Evolutionary conservation across 495 filamentous ascomycete genomes (phyloP).

Genomic region (Thermothielavioides terrestris): DNA sequence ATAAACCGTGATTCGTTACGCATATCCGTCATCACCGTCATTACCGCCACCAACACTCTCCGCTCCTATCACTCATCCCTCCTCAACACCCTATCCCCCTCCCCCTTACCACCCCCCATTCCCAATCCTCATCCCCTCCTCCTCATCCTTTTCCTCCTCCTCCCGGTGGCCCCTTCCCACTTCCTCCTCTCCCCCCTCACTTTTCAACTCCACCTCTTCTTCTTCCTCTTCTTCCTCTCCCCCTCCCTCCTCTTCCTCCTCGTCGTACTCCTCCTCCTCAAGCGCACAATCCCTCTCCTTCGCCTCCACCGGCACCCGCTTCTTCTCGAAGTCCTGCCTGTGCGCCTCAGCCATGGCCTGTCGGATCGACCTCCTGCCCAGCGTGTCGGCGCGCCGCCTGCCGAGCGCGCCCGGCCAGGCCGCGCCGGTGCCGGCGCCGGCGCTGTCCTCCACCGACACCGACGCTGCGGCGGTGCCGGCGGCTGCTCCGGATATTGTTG

Average conservation of each 20-base stretch:
- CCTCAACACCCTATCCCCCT: constrained; percentile 1
- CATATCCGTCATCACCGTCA: constrained; percentile 17
- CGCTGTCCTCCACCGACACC: neutral
- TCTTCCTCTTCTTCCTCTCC: neutral
- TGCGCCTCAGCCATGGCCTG: constrained; percentile 64
- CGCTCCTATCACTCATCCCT: constrained; percentile 18
- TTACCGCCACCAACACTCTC: constrained; percentile 22
- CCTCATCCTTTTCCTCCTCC: constrained; percentile 22
- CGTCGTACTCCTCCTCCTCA: neutral
- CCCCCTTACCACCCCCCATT: neutral
- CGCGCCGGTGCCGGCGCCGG: neutral
- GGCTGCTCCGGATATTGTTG: neutral
- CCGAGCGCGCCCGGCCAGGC: constrained; percentile 26
- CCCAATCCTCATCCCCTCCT: constrained; percentile 14
- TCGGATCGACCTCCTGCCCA: constrained; percentile 44
- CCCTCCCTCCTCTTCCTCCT: neutral
- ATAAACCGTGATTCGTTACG: too few species aligned
- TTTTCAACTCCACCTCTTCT: constrained; percentile 6
- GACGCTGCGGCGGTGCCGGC: neutral
- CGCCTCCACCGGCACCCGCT: constrained; percentile 38
- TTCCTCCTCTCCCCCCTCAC: constrained; percentile 8
- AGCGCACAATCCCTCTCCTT: neutral
- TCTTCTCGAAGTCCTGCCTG: constrained; percentile 79
- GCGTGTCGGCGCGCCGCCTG: constrained; percentile 20
- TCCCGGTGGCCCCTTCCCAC: constrained; percentile 14